Conservation (phyloP, 257 asterid genomes). For the Thymus mandschuricus region DNA sequence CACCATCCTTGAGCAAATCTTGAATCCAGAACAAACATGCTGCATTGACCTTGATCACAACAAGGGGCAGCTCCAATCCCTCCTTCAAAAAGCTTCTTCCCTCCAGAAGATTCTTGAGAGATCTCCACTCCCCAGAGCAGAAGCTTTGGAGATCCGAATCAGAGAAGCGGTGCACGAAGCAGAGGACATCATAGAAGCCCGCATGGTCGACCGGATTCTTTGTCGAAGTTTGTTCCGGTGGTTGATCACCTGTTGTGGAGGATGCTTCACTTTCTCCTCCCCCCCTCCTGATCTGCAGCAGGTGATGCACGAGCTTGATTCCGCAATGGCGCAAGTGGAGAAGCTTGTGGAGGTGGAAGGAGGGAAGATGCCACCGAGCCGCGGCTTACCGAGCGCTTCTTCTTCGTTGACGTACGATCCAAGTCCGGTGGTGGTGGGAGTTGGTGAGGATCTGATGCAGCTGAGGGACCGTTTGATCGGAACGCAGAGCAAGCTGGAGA, state of each 20-base stretch:
- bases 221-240: not conserved
- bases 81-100: not conserved
- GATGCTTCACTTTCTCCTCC: not conserved
- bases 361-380: not conserved
- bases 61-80: not conserved
- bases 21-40: constrained; percentile 7
- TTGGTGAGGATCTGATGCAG: constrained; percentile 5
- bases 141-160: constrained; percentile 18
- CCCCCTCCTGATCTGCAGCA: not conserved
- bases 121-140: not conserved
- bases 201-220: not conserved
- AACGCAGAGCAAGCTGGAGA: not conserved
- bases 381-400: not conserved
- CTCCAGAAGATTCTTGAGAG: not conserved
- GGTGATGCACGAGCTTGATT: not conserved
- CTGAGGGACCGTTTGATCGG: constrained; percentile 9
- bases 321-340: not conserved
- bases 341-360: not conserved
- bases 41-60: constrained; percentile 7
- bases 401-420: not conserved
- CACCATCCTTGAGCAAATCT: constrained; percentile 17
- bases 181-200: not conserved
- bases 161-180: constrained; percentile 21
- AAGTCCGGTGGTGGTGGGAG: constrained; percentile 17
- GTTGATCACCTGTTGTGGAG: not conserved